A percentile compares a stretch with the other conserved stretches of the same genome.
Evolutionary conservation across 352 stramenopile genomes (phyloP).

Genomic region (Aphanomyces stellatus): DNA sequence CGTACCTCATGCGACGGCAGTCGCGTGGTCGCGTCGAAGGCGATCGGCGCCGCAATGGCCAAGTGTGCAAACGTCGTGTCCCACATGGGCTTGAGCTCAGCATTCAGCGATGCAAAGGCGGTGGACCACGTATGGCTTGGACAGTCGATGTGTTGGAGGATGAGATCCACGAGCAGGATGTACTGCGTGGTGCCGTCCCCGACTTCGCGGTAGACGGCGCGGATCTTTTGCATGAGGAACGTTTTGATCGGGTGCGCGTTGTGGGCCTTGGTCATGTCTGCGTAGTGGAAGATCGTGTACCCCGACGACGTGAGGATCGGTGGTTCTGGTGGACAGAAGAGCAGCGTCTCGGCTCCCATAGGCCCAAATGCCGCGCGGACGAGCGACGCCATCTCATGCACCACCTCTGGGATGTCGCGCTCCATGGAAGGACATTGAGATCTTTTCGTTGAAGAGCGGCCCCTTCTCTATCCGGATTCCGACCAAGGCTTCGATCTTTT

Average conservation of each 20-base stretch:
- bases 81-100: neutral
- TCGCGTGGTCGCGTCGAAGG: neutral
- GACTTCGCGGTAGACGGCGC: conserved; percentile 38
- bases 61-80: neutral
- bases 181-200: conserved; percentile 54
- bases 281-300: conserved; percentile 32
- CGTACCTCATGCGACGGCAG: neutral
- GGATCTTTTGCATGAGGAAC: conserved; percentile 39
- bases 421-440: neutral
- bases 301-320: conserved; percentile 48
- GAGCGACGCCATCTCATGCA: conserved; percentile 27
- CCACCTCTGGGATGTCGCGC: conserved; percentile 14
- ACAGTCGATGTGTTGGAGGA: conserved; percentile 10
- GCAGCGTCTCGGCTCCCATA: conserved; percentile 36
- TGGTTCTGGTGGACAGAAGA: conserved; percentile 49
- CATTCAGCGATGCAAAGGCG: neutral
- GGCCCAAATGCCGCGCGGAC: conserved; percentile 40
- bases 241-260: conserved; percentile 25
- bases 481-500: too few relatives aligned
- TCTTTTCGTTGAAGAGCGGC: neutral
- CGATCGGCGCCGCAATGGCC: neutral
- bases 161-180: conserved; percentile 41
- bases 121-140: neutral
- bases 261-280: neutral
- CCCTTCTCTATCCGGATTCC: too few relatives aligned